These are phyloP conservation scores for Stachybotrys elegans DNA, from an alignment of 2,329 filamentous ascomycete species.

Conservation along the genomic window DNA sequence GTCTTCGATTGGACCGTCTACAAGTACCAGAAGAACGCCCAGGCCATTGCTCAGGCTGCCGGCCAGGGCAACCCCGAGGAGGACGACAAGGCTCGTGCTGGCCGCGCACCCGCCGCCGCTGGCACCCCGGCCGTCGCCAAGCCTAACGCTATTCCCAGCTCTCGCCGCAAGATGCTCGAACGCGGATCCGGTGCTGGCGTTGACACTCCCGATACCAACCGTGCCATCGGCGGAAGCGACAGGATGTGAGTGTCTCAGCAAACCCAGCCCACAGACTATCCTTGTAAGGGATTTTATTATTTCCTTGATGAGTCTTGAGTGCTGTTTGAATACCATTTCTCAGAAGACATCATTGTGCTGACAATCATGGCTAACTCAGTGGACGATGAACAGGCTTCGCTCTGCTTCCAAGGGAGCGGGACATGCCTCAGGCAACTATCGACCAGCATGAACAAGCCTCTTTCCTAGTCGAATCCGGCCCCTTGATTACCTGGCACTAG, in stretches of 20 bases:
- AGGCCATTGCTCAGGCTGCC: conserved; percentile 83
- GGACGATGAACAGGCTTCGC: conserved; percentile 79
- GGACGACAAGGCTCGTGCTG: conserved; percentile 70
- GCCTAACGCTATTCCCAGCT: conserved; percentile 69
- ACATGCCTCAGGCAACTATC: conserved; percentile 34
- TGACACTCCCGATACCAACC: conserved; percentile 68
- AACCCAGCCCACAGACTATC: conserved; percentile 55
- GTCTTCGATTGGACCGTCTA: conserved; percentile 99
- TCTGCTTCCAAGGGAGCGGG: conserved; percentile 70
- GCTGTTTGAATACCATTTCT: conserved; percentile 66
- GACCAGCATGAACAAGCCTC: conserved; percentile 21
- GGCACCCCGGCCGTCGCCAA: conserved; percentile 58
- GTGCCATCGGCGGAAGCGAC: conserved; percentile 74
- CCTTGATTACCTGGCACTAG: no score
- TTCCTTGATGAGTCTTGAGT: conserved; percentile 80
- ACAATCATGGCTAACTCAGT: conserved; percentile 79
- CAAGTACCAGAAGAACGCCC: conserved; percentile 99
- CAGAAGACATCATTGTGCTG: conserved; percentile 65
- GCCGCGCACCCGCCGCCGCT: conserved; percentile 60
- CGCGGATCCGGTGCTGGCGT: conserved; percentile 52
- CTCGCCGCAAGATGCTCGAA: conserved; percentile 80
- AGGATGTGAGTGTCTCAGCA: conserved; percentile 86
- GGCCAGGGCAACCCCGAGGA: conserved; percentile 63
- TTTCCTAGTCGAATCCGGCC: background rate
- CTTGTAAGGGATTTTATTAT: conserved; percentile 85